phyloP scores from a whole-genome alignment of 305 asterid genomes.

The Fraxinus paxiana region DNA sequence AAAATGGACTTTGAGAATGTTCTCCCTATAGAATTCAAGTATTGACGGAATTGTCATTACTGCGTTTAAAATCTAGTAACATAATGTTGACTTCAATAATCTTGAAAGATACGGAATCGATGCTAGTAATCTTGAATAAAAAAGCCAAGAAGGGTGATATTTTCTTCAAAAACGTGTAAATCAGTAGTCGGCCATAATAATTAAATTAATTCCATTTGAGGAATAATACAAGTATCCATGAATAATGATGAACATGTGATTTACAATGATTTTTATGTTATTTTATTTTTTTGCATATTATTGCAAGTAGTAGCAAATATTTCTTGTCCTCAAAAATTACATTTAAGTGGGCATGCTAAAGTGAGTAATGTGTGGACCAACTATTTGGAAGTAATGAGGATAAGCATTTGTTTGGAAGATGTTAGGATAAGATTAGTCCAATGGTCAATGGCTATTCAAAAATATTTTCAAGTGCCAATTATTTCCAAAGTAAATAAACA shows the following conservation, averaged over 20 bases:
- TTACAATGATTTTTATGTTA: neutral
- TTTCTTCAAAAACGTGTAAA: neutral
- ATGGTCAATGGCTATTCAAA: neutral
- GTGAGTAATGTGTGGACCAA: conserved; percentile 1
- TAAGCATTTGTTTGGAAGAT: neutral
- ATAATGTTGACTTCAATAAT: neutral
- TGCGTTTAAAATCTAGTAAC: neutral
- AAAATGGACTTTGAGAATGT: neutral
- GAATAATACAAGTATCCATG: neutral
- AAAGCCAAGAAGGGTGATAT: neutral
- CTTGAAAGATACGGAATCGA: neutral
- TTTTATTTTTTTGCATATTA: neutral
- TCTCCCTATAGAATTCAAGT: neutral
- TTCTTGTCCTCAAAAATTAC: neutral
- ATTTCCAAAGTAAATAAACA: neutral
- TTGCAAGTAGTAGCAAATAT: neutral
- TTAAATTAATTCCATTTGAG: neutral
- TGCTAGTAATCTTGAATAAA: neutral
- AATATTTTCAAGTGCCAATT: neutral
- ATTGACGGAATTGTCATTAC: neutral
- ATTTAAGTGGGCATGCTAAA: neutral
- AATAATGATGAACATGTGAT: neutral
- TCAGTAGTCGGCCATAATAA: neutral
- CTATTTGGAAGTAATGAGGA: neutral
- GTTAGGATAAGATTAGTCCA: neutral